Percentiles rank a stretch among this genome's conserved stretches.
Evolutionary conservation across 2,329 filamentous ascomycete genomes (phyloP).

Genomic region (Talaromyces sp.): DNA sequence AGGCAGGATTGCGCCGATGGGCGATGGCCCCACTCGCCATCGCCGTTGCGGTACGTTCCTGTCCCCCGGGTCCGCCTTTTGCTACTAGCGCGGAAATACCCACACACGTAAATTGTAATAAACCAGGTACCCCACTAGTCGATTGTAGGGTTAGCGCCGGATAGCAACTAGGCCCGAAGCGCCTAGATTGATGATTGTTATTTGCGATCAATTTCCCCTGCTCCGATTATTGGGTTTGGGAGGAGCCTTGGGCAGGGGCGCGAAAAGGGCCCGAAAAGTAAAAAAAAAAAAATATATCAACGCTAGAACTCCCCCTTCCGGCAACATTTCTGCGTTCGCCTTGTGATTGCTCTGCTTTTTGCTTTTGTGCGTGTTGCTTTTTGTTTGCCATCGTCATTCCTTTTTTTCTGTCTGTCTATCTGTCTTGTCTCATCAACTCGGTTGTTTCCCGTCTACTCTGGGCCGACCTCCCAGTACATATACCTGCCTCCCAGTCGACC

Average conservation of each 20-base stretch:
- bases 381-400: not conserved
- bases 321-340: not conserved
- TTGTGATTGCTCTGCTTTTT: conserved; percentile 1
- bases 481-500: not conserved
- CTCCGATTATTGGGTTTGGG: not conserved
- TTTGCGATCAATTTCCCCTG: not conserved
- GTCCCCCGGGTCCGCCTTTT: not conserved
- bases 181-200: not conserved
- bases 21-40: not conserved
- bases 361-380: not conserved
- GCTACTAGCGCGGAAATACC: not conserved
- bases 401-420: not conserved
- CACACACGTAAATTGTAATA: not conserved
- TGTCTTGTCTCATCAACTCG: not conserved
- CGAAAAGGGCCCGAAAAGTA: not conserved
- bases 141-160: not conserved
- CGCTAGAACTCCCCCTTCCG: not conserved
- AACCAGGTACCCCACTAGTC: not conserved
- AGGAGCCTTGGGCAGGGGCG: not conserved
- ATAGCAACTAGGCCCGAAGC: not conserved
- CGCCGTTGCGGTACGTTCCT: not conserved
- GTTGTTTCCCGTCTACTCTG: not conserved
- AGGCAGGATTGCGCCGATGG: not conserved
- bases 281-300: not conserved
- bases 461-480: not conserved